These are phyloP conservation scores for Exobasidium cylindrosporum DNA, from an alignment of 1,284 basidiomycete species.

Conservation along the genomic window DNA sequence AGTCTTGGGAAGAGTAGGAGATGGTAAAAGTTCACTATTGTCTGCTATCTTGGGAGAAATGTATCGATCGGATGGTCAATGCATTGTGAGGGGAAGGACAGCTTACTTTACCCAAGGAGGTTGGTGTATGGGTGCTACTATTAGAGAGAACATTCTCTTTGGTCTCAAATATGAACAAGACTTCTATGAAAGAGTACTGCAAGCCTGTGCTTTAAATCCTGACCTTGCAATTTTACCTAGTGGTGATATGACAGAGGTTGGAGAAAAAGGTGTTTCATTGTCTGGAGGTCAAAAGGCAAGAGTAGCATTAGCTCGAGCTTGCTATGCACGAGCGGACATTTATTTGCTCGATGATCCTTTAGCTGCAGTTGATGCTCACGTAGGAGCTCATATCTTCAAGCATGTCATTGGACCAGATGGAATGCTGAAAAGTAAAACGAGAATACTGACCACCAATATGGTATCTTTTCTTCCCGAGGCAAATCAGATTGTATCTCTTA, in stretches of 20 bases:
- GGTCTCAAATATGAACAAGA: constrained; percentile 78
- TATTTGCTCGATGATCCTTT: constrained; percentile 65
- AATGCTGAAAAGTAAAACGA: constrained; percentile 73
- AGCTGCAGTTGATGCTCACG: constrained; percentile 63
- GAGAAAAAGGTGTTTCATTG: constrained; percentile 67
- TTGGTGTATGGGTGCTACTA: constrained; percentile 66
- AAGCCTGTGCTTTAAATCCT: constrained; percentile 78
- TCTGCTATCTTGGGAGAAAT: constrained; percentile 76
- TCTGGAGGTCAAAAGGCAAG: constrained; percentile 71
- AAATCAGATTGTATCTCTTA: constrained; percentile 75
- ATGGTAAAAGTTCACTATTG: constrained; percentile 67
- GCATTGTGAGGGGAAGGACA: constrained; percentile 69
- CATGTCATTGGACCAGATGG: constrained; percentile 85
- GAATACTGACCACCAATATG: constrained; percentile 84
- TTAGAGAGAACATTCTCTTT: constrained; percentile 62
- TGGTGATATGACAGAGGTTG: constrained; percentile 73
- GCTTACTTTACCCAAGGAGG: constrained; percentile 87
- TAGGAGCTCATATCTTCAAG: constrained; percentile 64
- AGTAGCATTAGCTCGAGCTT: constrained; percentile 62
- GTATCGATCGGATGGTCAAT: constrained; percentile 70
- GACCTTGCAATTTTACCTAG: constrained; percentile 73
- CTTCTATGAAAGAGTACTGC: constrained; percentile 54
- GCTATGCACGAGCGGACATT: constrained; percentile 62
- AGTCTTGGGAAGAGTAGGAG: constrained; percentile 84
- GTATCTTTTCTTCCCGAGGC: constrained; percentile 78